A percentile compares a stretch with the other conserved stretches of the same genome.
Conservation (phyloP, 768 basidiomycete genomes). For the Termitomyces sp. region DNA sequence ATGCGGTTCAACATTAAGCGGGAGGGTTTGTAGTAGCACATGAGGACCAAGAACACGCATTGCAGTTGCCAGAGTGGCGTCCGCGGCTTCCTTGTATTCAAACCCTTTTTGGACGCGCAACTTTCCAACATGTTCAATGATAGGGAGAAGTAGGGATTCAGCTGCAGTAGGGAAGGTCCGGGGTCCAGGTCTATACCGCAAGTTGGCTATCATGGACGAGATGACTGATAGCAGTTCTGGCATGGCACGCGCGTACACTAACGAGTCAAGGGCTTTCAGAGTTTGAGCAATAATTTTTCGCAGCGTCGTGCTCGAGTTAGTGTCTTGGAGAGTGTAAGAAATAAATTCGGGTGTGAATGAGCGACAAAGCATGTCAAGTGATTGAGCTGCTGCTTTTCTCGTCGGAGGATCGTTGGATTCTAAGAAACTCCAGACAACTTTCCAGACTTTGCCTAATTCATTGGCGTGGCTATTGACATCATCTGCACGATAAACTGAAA, state of each 20-base stretch:
- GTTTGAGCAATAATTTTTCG: conserved; percentile 60
- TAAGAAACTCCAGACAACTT: conserved; percentile 70
- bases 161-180: conserved; percentile 50
- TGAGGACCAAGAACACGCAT: conserved; percentile 87
- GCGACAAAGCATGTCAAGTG: conserved; percentile 59
- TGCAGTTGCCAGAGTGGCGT: conserved; percentile 72
- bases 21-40: conserved; percentile 66
- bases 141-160: conserved; percentile 62
- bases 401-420: conserved; percentile 62
- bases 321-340: conserved; percentile 43
- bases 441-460: conserved; percentile 69
- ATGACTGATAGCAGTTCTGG: conserved; percentile 77
- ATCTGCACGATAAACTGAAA: conserved; percentile 57
- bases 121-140: conserved; percentile 70
- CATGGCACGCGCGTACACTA: conserved; percentile 70
- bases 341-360: conserved; percentile 72
- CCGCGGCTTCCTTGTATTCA: conserved; percentile 87
- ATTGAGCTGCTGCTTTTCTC: conserved; percentile 59
- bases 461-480: conserved; percentile 46
- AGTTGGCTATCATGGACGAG: conserved; percentile 60
- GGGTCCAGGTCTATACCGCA: conserved; percentile 47
- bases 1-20: conserved; percentile 81
- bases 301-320: conserved; percentile 49
- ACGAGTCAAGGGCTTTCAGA: conserved; percentile 64
- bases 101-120: conserved; percentile 78